These are phyloP conservation scores for Botrytis fabae DNA, from an alignment of 2,329 filamentous ascomycete species.

Conservation along the genomic window DNA sequence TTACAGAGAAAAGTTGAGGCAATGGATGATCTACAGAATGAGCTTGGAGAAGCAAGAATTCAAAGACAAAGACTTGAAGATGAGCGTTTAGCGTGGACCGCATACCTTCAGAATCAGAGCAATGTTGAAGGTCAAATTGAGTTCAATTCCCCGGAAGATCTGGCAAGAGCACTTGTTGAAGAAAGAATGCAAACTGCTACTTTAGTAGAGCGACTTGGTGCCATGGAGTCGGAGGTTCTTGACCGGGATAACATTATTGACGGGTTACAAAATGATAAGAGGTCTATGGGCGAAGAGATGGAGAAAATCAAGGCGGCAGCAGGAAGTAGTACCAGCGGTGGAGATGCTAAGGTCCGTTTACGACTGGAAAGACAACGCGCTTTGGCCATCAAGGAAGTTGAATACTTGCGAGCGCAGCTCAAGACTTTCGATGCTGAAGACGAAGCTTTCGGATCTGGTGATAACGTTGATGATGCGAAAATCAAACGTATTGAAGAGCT, in stretches of 20 bases:
- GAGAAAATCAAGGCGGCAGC: slow-evolving; percentile 63
- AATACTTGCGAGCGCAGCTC: slow-evolving; percentile 89
- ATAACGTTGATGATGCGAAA: slow-evolving; percentile 75
- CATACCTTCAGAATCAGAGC: slow-evolving; percentile 72
- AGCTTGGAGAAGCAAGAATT: slow-evolving; percentile 76
- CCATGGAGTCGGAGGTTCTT: slow-evolving; percentile 72
- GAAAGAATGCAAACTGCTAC: slow-evolving; percentile 78
- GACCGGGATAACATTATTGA: slow-evolving; percentile 77
- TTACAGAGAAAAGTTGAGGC: slow-evolving; percentile 76
- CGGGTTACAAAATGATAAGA: slow-evolving; percentile 68
- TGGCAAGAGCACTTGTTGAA: slow-evolving; percentile 80
- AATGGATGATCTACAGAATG: slow-evolving; percentile 70
- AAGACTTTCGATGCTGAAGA: slow-evolving; percentile 89
- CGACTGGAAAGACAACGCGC: slow-evolving; percentile 83
- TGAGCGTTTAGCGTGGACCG: slow-evolving; percentile 82
- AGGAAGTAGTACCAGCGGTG: slow-evolving; percentile 43
- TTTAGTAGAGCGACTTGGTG: slow-evolving; percentile 78
- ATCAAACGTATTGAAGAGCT: slow-evolving; percentile 74
- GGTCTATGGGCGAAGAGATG: slow-evolving; percentile 63
- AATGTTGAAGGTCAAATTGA: slow-evolving; percentile 62
- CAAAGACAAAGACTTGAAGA: slow-evolving; percentile 87
- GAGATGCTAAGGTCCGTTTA: slow-evolving; percentile 66
- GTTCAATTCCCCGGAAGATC: slow-evolving; percentile 83
- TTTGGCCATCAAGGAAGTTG: slow-evolving; percentile 87
- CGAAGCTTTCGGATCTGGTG: slow-evolving; percentile 72